Evolutionary conservation across 495 filamentous ascomycete species (phyloP), one percentile per base, ranked within the genome.

Genomic region (Opeltia flavorubescens): DNA sequence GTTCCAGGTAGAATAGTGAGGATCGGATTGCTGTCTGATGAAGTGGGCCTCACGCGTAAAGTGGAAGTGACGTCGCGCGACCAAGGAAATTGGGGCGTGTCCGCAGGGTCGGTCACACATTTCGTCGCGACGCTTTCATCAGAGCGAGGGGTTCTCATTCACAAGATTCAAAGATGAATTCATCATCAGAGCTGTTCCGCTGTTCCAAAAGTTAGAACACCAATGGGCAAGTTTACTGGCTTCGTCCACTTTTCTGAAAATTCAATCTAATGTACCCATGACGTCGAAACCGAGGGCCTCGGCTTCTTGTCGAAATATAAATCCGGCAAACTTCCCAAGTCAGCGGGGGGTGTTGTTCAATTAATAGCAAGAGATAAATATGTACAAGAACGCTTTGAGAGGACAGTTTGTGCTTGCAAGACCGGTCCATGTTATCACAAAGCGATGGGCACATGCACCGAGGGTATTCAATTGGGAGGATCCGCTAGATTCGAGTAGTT

Each of bases 401-500:
- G 13, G 3, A 21, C 5, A 21, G 38, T 6, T 41, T 21, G 21
- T 12, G 12, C 8, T 21, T 27, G 39, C 34, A 25, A 49, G 34
- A 23, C 25, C 15, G 23, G 5, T 17, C 12, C 15, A 17, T 29
- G 17, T 50, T 26, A 36, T 47, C 11, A 53, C 18, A 15, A 18
- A 45, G 45, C 66, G 72, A 33, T 66, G 66, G 64, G 66, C 64
- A 17, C 75, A 75, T 46, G 66, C 74, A 27, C 63, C 68, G 36
- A 75, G 69, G 30, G 58, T 68, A 12, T 95, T 95, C 63, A 76
- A 89, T 61, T 98, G 91, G 93, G 74, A 93, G 58, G 93, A 98
- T 60, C 91, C 91, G 11, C 70, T 96, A 29, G 72, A 67, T 24
- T 71, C 83, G 9, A 77, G 76, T 50, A 81, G 76, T 50, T 63